Evolutionary conservation across 495 filamentous ascomycete species (phyloP), one percentile per base, ranked within the genome.

Genomic region (Xylaria sp.): DNA sequence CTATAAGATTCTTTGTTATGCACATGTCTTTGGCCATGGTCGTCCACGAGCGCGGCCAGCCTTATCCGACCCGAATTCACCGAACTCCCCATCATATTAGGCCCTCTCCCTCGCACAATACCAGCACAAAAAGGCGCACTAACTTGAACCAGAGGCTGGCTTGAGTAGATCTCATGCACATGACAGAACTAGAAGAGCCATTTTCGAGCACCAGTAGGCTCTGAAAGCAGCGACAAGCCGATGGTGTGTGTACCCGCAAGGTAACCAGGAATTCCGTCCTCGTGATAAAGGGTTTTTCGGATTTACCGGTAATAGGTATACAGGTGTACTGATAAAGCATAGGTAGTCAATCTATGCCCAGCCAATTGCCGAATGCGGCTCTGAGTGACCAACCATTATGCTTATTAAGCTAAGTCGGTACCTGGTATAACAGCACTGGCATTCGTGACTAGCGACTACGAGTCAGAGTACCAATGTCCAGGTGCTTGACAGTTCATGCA

Each of bases 221-320:
- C 6, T 61, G 19, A 24, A 29, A 61, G 35, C 11, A 21, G 35
- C 58, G 35, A 24, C 50, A 29, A 53, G 50, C 11, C 21, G 48
- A 53, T 53, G 48, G n/a, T 52, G n/a, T n/a, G n/a, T n/a, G 50
- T 29, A 26, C 26, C 6, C 48, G 24, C n/a, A 63, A 29, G 41
- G 41, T 26, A 65, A 44, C 29, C 44, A 5, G 31, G 44, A 52
- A 52, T 29, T 37, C 44, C 29, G 43, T 35, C 29, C 29, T 65
- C 11, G 44, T 50, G 17, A 50, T 50, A 1, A 37, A 41, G 35
- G n/a, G 21, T 4, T n/a, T n/a, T 40, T n/a, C 48, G 64, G 64
- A 43, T 0, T 53, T 67, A 41, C 33, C 64, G 64, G 64, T 35
- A n/a, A 53, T 67, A 55, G n/a, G n/a, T n/a, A n/a, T n/a, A n/a